Percentiles rank a stretch among this genome's conserved stretches.
Evolutionary conservation across 2,329 filamentous ascomycete genomes (phyloP).

Genomic region (Aspergillus viridinutans): DNA sequence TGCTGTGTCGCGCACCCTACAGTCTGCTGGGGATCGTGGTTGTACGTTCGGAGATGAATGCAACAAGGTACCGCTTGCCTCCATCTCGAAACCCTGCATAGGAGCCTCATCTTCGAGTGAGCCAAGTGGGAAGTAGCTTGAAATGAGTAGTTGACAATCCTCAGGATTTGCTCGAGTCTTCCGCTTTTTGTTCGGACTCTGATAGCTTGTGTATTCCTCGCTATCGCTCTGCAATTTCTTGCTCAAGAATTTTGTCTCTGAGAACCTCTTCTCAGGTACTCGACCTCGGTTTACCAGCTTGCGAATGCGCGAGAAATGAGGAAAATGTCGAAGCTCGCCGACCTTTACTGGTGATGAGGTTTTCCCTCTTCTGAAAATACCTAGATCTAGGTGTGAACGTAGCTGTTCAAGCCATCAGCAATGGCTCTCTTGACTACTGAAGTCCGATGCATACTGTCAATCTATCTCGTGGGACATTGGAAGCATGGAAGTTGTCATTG

Average conservation of each 20-base stretch:
- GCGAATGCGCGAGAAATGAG: not conserved
- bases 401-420: conserved; percentile 18
- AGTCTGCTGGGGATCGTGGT: not conserved
- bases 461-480: conserved; percentile 49
- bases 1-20: not conserved
- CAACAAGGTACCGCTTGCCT: not conserved
- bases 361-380: conserved; percentile 36
- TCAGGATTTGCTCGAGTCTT: not conserved
- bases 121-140: not conserved
- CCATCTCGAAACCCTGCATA: not conserved
- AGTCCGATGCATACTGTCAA: conserved; percentile 45
- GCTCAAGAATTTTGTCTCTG: conserved; percentile 19
- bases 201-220: not conserved
- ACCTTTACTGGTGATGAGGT: conserved; percentile 28
- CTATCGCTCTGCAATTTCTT: conserved; percentile 1
- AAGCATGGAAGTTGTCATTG: conserved; percentile 54
- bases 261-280: conserved; percentile 20
- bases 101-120: not conserved
- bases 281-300: not conserved
- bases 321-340: conserved; percentile 6
- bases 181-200: not conserved
- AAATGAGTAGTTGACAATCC: not conserved
- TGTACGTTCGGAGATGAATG: not conserved
- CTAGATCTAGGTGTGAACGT: conserved; percentile 16
- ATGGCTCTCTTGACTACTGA: not conserved